phyloP scores from a whole-genome alignment of 306 rosid genomes.

The Sicyos edulis region DNA sequence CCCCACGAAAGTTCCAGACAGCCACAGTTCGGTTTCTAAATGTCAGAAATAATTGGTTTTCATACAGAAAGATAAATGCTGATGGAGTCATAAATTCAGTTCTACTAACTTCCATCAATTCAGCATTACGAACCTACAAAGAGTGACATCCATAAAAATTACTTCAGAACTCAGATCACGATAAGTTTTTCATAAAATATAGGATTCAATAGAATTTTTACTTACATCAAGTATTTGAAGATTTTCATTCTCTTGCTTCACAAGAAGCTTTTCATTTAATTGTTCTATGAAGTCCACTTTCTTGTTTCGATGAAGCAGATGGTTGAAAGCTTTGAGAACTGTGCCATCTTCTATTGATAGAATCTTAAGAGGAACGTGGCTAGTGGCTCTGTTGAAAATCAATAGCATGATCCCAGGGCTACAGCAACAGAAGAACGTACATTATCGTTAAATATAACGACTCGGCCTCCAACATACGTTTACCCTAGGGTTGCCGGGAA shows the following conservation, averaged over 20 bases:
- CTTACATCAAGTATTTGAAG: conserved; percentile 93
- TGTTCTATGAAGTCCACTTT: conserved; percentile 96
- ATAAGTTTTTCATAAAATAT: background rate
- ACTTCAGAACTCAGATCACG: conserved; percentile 5
- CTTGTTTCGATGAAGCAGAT: conserved; percentile 80
- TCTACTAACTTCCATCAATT: conserved; percentile 63
- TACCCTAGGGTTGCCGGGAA: background rate
- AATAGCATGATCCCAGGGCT: conserved; percentile 32
- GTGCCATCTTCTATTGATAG: conserved; percentile 92
- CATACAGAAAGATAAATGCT: conserved; percentile 81
- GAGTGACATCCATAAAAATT: conserved; percentile 9
- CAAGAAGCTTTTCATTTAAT: conserved; percentile 94
- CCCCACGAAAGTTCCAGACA: conserved; percentile 95
- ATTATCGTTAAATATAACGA: conserved; percentile 3
- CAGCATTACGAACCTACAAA: conserved; percentile 67
- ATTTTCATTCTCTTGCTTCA: conserved; percentile 93
- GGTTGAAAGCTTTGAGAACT: conserved; percentile 81
- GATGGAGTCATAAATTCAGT: conserved; percentile 89
- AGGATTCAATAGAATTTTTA: background rate
- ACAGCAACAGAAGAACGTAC: conserved; percentile 19
- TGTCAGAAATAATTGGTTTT: conserved; percentile 82
- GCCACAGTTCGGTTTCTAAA: conserved; percentile 79
- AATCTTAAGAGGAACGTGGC: conserved; percentile 86
- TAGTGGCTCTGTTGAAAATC: conserved; percentile 59
- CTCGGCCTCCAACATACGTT: background rate